A percentile compares a stretch with the other conserved stretches of the same genome.
These are phyloP conservation scores for Ceratobasidium sp. DNA, from an alignment of 1,284 basidiomycete genomes.

Conservation along the genomic window DNA sequence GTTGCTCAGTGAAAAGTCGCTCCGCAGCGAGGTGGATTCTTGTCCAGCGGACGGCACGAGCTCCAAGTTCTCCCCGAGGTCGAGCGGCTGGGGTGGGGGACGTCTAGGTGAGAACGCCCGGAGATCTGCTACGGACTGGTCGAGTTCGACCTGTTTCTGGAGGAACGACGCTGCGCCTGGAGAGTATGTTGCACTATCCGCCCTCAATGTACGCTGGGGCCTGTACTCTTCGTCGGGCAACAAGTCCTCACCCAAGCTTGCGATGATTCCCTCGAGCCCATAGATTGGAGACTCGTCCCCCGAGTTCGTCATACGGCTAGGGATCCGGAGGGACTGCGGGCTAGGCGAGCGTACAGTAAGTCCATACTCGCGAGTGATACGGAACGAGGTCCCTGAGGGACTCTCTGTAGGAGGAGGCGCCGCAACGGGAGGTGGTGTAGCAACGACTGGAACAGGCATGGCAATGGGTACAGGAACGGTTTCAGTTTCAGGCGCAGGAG, in stretches of 20 bases:
- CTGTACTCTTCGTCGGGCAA: conserved; percentile 22
- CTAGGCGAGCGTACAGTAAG: background rate
- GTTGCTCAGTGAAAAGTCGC: conserved; percentile 73
- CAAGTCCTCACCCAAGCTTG: conserved; percentile 35
- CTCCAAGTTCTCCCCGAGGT: conserved; percentile 45
- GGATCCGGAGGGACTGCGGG: background rate
- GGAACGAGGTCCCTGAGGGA: conserved; percentile 12
- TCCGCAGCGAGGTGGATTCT: conserved; percentile 55
- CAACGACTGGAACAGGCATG: background rate
- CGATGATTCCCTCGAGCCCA: conserved; percentile 59
- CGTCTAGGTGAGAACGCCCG: conserved; percentile 59
- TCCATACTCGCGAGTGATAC: conserved; percentile 22
- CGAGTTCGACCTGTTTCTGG: conserved; percentile 18
- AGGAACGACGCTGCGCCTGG: conserved; percentile 33
- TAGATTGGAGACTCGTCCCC: conserved; percentile 60
- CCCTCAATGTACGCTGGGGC: background rate
- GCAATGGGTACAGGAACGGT: background rate
- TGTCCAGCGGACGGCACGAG: conserved; percentile 20
- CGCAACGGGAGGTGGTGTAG: conserved; percentile 1
- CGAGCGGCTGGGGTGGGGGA: conserved; percentile 39
- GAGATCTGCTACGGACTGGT: conserved; percentile 62
- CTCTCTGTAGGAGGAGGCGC: background rate
- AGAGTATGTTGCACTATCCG: conserved; percentile 15
- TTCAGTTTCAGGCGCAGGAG: background rate
- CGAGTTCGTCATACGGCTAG: conserved; percentile 3